Base-by-base conservation (phyloP, 176 grass and related monocot genomes). In the Aegilops longissima region DNA sequence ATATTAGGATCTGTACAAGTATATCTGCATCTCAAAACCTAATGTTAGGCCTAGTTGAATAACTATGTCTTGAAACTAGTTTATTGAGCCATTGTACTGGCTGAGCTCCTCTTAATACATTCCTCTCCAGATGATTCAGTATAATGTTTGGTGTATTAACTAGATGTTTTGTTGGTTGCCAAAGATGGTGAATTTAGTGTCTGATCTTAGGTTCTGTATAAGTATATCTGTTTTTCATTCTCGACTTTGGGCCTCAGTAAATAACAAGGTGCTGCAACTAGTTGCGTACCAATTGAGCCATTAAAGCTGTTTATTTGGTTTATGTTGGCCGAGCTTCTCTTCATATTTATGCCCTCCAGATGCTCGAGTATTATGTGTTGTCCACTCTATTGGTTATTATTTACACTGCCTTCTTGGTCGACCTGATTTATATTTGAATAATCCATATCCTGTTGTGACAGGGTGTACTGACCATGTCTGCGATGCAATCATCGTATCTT, bases 401-500 rank as follows among this genome's bases (percentile, higher is more conserved):
- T 47, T 21, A 27, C 49, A 20, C 5, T 31, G 18, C 65, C 31
- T 73, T 65, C 45, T 78, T n/a, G 1, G 49, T 14, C 1, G 0
- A 8, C 39, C 13, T 49, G 13, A 6, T 71, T 40, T 36, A 25
- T 44, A 45, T 79, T 39, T 36, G 64, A 27, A 80, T 35, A 39
- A 52, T 30, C 6, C 23, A 12, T 78, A 6, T 59, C 2, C 51
- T 72, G 8, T 67, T 76, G 42, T 3, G 23, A 29, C 66, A 67
- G 77, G 67, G 24, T 27, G 29, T 63, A 73, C 20, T 45, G 34
- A 67, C 45, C 5, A 85, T 85, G 83, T 85, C 83, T 76, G 74
- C 77, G 0, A 74, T 85, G 88, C 70, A 89, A 77, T 47, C 83
- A 8, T 70, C 83, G 4, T 86, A 88, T 63, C 82, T 93, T 17